Percentiles rank a stretch among this genome's conserved stretches.
These are phyloP conservation scores for Xenoacremonium recifei DNA, from an alignment of 2,329 filamentous ascomycete genomes.

Conservation along the genomic window DNA sequence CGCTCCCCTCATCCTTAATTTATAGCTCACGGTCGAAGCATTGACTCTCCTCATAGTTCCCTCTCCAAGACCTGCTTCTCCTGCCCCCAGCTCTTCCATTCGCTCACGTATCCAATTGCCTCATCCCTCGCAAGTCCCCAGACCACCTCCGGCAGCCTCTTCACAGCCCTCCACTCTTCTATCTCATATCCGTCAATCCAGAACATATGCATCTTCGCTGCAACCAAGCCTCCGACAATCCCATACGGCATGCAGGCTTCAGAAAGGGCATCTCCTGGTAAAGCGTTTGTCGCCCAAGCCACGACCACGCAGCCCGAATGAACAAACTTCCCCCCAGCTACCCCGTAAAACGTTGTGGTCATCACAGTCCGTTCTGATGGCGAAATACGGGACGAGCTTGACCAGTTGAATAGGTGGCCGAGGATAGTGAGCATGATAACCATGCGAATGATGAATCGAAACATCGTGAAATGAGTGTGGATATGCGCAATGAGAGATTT, in stretches of 20 bases:
- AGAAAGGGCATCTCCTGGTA: neutral
- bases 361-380: neutral
- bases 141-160: neutral
- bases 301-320: neutral
- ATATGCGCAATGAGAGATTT: too few relatives aligned
- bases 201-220: conserved; percentile 2
- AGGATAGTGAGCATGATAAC: neutral
- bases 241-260: neutral
- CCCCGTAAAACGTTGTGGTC: neutral
- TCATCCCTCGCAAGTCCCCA: too few relatives aligned
- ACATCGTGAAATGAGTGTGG: too few relatives aligned
- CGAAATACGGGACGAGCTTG: neutral
- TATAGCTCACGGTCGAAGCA: too few relatives aligned
- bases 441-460: too few relatives aligned
- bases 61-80: too few relatives aligned
- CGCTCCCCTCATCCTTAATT: too few relatives aligned
- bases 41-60: too few relatives aligned
- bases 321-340: neutral
- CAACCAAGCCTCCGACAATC: conserved; percentile 1
- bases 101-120: too few relatives aligned
- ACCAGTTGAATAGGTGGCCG: neutral
- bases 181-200: conserved; percentile 2
- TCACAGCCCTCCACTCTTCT: conserved; percentile 1
- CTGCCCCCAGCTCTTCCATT: too few relatives aligned
- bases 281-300: neutral